Conservation (phyloP, 805 yeast species). For the Kodamaea jinghongensis region DNA sequence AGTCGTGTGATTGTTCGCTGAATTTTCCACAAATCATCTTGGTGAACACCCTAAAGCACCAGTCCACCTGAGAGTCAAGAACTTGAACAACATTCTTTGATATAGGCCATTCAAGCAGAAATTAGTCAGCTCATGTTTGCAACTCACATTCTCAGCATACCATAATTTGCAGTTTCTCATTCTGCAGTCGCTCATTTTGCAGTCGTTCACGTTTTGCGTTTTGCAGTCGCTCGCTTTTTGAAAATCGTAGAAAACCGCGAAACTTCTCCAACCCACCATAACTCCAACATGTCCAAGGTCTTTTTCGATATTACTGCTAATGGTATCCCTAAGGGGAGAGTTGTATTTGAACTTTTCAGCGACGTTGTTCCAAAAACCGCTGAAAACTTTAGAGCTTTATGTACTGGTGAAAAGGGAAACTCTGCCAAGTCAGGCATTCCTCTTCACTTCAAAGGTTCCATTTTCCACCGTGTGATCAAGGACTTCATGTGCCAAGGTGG, state of each 20-base stretch:
- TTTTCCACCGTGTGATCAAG: constrained; percentile 90
- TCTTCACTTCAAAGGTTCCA: constrained; percentile 73
- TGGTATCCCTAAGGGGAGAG: constrained; percentile 66
- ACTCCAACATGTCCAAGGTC: constrained; percentile 45
- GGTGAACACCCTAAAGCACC: no score
- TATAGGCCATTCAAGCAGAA: no score
- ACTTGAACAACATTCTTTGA: no score
- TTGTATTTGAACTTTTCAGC: constrained; percentile 68
- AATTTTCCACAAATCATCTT: no score
- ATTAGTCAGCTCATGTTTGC: no score
- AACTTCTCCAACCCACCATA: constrained; percentile 1
- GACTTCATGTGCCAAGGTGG: constrained; percentile 95
- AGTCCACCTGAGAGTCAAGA: no score
- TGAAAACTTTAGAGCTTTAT: constrained; percentile 83
- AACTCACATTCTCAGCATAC: no score
- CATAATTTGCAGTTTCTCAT: no score
- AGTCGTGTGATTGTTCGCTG: no score
- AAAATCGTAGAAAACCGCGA: constrained; percentile 1
- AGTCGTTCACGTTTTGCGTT: no score
- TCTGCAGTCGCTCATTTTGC: no score
- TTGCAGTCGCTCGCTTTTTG: no score
- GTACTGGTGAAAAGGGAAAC: constrained; percentile 82
- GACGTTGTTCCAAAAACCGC: constrained; percentile 85
- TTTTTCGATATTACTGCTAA: constrained; percentile 80
- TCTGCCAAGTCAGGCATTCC: constrained; percentile 59